phyloP scores from a whole-genome alignment of 2,329 filamentous ascomycete species.

The Proliferodiscus dingleyae region DNA sequence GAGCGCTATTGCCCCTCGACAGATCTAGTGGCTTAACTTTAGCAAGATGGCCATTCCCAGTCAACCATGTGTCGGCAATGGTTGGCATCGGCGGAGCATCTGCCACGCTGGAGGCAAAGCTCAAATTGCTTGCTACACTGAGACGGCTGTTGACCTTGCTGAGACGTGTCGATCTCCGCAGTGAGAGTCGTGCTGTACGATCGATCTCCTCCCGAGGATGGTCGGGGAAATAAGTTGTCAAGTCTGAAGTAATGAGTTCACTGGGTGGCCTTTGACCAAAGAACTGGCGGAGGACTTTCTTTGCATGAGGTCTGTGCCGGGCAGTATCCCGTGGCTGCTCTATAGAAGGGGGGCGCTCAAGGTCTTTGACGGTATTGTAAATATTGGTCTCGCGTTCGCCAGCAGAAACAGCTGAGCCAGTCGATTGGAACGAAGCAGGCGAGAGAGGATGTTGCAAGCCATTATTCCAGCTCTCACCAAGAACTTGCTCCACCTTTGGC shows the following conservation, averaged over 20 bases:
- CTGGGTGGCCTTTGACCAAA: conserved; percentile 90
- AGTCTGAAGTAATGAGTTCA: conserved; percentile 92
- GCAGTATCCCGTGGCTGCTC: conserved; percentile 32
- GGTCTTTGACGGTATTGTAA: conserved; percentile 51
- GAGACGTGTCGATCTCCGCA: conserved; percentile 82
- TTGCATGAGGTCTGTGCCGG: conserved; percentile 31
- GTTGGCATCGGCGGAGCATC: conserved; percentile 94
- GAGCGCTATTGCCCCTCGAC: conserved; percentile 36
- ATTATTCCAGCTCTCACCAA: conserved; percentile 81
- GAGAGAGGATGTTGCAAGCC: conserved; percentile 80
- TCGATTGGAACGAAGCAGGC: conserved; percentile 60
- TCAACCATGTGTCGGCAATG: conserved; percentile 91
- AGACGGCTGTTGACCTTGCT: conserved; percentile 90
- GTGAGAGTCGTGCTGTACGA: conserved; percentile 86
- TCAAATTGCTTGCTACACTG: conserved; percentile 89
- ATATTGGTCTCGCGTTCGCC: conserved; percentile 64
- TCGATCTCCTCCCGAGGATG: conserved; percentile 93
- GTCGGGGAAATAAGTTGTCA: conserved; percentile 96
- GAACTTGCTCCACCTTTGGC: conserved; percentile 81
- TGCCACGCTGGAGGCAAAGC: conserved; percentile 84
- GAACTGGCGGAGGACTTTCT: conserved; percentile 70
- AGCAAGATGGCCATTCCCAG: conserved; percentile 49
- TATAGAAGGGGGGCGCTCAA: conserved; percentile 49
- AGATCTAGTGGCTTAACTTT: conserved; percentile 44
- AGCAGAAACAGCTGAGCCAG: conserved; percentile 31